phyloP scores from a whole-genome alignment of 306 rosid species.

The Vicia villosa region DNA sequence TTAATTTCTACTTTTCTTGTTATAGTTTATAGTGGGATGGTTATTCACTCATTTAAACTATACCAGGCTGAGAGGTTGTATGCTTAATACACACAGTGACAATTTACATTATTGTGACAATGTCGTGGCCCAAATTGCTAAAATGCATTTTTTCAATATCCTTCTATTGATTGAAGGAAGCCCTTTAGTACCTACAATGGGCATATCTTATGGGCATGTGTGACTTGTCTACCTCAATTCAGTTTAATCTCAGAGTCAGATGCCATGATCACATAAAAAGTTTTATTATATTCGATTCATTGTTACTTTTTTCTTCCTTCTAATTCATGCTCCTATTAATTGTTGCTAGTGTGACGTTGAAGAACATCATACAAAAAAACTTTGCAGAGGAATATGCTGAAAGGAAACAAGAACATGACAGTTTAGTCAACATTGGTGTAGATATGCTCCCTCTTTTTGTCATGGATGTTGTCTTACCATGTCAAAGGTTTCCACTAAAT shows the following conservation, averaged over 20 bases:
- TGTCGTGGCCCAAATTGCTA: constrained; percentile 21
- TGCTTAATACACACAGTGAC: constrained; percentile 16
- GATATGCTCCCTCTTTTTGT: constrained; percentile 97
- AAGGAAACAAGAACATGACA: constrained; percentile 79
- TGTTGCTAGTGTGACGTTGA: constrained; percentile 84
- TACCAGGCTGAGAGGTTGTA: constrained; percentile 6
- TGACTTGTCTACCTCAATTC: constrained; percentile 7
- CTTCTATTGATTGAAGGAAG: constrained; percentile 13
- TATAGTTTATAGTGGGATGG: constrained; percentile 28
- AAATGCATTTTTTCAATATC: constrained; percentile 14
- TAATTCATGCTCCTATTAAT: constrained; percentile 34
- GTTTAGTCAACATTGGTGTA: constrained; percentile 63
- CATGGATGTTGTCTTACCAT: constrained; percentile 95
- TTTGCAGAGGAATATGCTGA: constrained; percentile 93
- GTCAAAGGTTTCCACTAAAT: constrained; percentile 89
- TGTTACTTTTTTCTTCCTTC: neutral
- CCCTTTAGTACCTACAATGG: constrained; percentile 14
- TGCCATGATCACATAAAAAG: constrained; percentile 20
- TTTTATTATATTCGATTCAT: constrained; percentile 16
- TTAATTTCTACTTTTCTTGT: constrained; percentile 7
- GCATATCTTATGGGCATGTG: constrained; percentile 3
- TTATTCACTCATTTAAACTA: constrained; percentile 26
- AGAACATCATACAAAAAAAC: constrained; percentile 84
- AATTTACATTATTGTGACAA: constrained; percentile 27
- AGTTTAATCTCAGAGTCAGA: constrained; percentile 19